Evolutionary conservation across 176 grass and related monocot species (phyloP).

Genomic region (Aegilops sharonensis): DNA sequence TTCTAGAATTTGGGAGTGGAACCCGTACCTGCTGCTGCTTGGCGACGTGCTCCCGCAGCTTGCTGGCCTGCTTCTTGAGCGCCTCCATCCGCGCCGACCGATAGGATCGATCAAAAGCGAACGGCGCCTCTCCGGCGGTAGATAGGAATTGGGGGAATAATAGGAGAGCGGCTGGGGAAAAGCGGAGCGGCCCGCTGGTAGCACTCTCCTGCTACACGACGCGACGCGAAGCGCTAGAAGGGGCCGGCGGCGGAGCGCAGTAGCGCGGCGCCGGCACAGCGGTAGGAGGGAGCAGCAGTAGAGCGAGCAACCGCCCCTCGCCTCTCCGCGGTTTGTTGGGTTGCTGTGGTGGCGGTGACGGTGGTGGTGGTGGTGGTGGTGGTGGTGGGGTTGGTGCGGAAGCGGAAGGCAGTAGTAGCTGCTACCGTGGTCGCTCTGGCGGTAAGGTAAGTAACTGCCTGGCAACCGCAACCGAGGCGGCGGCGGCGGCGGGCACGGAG

Average conservation of each 20-base stretch:
- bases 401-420: conserved; percentile 18
- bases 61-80: conserved; percentile 88
- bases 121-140: neutral
- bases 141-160: neutral
- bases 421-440: conserved; percentile 37
- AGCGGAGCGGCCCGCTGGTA: neutral
- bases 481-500: neutral
- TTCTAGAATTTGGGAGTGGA: conserved; percentile 1
- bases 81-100: conserved; percentile 61
- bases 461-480: neutral
- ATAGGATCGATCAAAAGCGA: neutral
- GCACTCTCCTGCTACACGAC: neutral
- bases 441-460: neutral
- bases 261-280: neutral
- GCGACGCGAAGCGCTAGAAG: conserved; percentile 32
- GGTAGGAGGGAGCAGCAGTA: neutral
- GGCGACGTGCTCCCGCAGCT: conserved; percentile 78
- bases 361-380: conserved; percentile 10
- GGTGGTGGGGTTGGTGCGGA: conserved; percentile 41
- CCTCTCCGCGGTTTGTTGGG: conserved; percentile 33
- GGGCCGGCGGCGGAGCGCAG: neutral
- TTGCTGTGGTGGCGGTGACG: conserved; percentile 16
- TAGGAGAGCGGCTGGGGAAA: neutral
- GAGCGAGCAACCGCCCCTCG: neutral
- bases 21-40: conserved; percentile 85